Percentiles rank a stretch among this genome's conserved stretches.
These are phyloP conservation scores for Linnemannia elongata DNA, from an alignment of 192 early-diverging fungal species.

Conservation along the genomic window DNA sequence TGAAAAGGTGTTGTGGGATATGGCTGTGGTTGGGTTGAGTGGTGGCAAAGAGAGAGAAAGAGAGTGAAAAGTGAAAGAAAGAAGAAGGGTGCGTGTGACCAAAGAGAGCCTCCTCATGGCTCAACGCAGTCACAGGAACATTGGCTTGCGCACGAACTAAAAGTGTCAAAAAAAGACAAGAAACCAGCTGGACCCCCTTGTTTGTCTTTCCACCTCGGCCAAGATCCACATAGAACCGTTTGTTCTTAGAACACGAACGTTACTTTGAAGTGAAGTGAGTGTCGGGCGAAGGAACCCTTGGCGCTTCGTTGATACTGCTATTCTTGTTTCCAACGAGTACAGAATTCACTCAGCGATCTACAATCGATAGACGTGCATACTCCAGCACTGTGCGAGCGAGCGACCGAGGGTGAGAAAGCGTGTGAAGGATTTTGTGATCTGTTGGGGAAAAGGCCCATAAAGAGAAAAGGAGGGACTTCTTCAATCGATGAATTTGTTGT, in stretches of 20 bases:
- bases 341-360: no score
- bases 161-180: not conserved
- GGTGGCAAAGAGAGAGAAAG: not conserved
- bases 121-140: not conserved
- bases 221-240: not conserved
- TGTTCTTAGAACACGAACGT: not conserved
- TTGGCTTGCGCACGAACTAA: not conserved
- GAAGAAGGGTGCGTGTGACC: not conserved
- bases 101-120: not conserved
- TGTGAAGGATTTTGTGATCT: conserved; percentile 2
- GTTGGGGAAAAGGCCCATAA: not conserved
- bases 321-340: no score
- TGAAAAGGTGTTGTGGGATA: conserved; percentile 4
- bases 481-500: no score
- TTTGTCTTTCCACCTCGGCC: not conserved
- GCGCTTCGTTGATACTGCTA: no score
- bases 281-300: no score
- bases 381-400: no score
- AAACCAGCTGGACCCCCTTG: not conserved
- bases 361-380: no score
- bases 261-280: no score
- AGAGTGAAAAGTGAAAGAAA: not conserved
- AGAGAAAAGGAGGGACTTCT: no score
- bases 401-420: not conserved
- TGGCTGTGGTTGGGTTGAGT: not conserved